Conservation (phyloP, 2,329 filamentous ascomycete genomes). For the Colletotrichum caudatum region DNA sequence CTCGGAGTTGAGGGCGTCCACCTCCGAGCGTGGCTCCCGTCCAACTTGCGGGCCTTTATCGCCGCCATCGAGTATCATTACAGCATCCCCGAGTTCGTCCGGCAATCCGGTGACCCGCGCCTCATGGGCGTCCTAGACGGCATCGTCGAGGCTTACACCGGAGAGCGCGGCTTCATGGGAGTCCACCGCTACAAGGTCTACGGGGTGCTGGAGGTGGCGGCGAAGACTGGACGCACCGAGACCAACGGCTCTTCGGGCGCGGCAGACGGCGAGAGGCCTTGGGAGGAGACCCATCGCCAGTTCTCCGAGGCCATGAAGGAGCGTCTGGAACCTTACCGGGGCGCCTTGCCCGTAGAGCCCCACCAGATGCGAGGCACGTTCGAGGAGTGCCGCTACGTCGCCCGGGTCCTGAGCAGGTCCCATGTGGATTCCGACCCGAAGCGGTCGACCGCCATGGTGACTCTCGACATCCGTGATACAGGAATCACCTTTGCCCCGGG, state of each 20-base stretch:
- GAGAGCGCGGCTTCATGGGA: conserved; percentile 68
- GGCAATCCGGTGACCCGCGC: conserved; percentile 60
- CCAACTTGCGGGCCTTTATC: conserved; percentile 66
- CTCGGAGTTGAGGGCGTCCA: conserved; percentile 65
- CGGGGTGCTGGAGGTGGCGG: conserved; percentile 66
- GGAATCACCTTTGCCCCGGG: conserved; percentile 66
- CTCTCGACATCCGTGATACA: conserved; percentile 63
- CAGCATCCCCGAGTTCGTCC: conserved; percentile 64
- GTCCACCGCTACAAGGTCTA: conserved; percentile 68
- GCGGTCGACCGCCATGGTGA: conserved; percentile 61
- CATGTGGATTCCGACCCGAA: conserved; percentile 60
- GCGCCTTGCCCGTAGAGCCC: conserved; percentile 59
- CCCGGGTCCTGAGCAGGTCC: conserved; percentile 57
- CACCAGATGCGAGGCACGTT: conserved; percentile 67
- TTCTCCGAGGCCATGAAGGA: conserved; percentile 68
- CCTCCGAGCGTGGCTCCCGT: conserved; percentile 65
- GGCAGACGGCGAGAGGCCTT: conserved; percentile 56
- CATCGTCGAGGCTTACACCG: conserved; percentile 66
- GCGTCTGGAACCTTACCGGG: conserved; percentile 62
- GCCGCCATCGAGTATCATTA: conserved; percentile 67
- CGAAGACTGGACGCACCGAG: conserved; percentile 64
- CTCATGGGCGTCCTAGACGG: conserved; percentile 66
- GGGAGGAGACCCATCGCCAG: conserved; percentile 63
- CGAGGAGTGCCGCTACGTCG: conserved; percentile 64
- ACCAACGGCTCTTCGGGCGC: conserved; percentile 64